Base-by-base conservation (phyloP, 208 protist genomes). In the Trypanosoma rangeli region DNA sequence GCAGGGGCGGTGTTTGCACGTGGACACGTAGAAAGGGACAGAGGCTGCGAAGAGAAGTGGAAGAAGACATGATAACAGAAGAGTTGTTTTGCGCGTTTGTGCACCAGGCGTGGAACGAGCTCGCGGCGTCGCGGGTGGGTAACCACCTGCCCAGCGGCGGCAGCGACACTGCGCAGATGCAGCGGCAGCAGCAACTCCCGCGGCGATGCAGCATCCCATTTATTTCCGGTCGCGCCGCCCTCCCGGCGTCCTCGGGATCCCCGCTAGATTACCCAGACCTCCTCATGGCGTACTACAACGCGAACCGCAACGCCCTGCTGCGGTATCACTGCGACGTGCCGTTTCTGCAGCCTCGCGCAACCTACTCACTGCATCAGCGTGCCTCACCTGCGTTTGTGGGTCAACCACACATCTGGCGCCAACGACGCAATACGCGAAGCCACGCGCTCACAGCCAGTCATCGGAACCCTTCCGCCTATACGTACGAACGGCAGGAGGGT, bases 221-320 rank as follows among this genome's bases (percentile, higher is more conserved):
- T 24, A 33, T 28, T 37, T 5, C 1, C 4, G 57, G 44, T 33
- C 35, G 52, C 63, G 50, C 15, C 26, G 59, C 55, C 20, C 18
- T 50, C 22, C 48, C 68, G 7, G 33, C 48, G n/a, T n/a, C 59
- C 0, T 26, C 29, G 5, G 39, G 28, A 12, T 70, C 77, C 3
- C 71, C 77, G 12, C 62, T 84, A 8, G 79, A 84, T 63, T 57
- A 60, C 33, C 70, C 74, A 1, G 62, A 79, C 49, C 35, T 80
- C 0, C 59, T 84, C 24, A 55, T 68, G 33, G 61, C 60, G n/a
- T 76, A 73, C 53, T 49, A 71, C 39, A 57, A 31, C n/a, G 65
- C 68, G 8, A 73, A 73, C 55, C 33, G 52, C 7, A 70, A 79
- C 52, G 54, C 69, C 2, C 53, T 79, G 18, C 55, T 79, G 37